A percentile compares a stretch with the other conserved stretches of the same genome.
Evolutionary conservation across 495 filamentous ascomycete species (phyloP).

Genomic region (Staphylotrichum longicolle): DNA sequence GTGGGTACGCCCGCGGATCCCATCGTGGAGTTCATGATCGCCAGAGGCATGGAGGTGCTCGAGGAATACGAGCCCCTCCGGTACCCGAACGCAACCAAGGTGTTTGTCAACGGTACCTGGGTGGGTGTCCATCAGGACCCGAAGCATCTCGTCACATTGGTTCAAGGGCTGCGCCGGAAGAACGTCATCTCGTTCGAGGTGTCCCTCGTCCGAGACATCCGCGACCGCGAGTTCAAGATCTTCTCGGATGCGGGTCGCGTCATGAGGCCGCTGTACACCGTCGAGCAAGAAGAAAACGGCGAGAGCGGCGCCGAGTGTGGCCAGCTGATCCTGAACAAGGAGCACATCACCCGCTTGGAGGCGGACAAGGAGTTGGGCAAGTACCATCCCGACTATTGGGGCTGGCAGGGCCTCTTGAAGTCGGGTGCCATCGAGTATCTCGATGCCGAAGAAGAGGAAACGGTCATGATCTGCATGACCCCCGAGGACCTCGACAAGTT

Average conservation of each 20-base stretch:
- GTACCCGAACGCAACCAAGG: slow-evolving; percentile 90
- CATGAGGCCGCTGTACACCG: slow-evolving; percentile 85
- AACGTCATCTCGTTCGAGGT: slow-evolving; percentile 83
- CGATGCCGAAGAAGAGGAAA: slow-evolving; percentile 97
- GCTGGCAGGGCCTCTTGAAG: slow-evolving; percentile 81
- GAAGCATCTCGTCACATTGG: slow-evolving; percentile 69
- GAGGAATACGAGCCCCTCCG: slow-evolving; percentile 92
- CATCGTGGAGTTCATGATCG: slow-evolving; percentile 91
- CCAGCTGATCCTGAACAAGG: slow-evolving; percentile 76
- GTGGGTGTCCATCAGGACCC: slow-evolving; percentile 87
- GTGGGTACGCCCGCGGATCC: slow-evolving; percentile 87
- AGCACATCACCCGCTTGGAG: slow-evolving; percentile 67
- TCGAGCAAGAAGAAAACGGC: slow-evolving; percentile 67
- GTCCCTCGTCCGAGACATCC: slow-evolving; percentile 88
- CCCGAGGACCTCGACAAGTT: slow-evolving; percentile 82
- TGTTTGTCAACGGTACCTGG: slow-evolving; percentile 98
- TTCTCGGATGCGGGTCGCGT: slow-evolving; percentile 96
- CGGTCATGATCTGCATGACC: slow-evolving; percentile 98
- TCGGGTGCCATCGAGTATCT: slow-evolving; percentile 88
- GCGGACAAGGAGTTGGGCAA: slow-evolving; percentile 54
- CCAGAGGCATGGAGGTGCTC: slow-evolving; percentile 89
- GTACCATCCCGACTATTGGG: slow-evolving; percentile 64
- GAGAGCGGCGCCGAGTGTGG: slow-evolving; percentile 67
- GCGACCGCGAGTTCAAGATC: slow-evolving; percentile 96
- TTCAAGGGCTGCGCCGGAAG: slow-evolving; percentile 72